Evolutionary conservation across 2,329 filamentous ascomycete species (phyloP).

Genomic region (Dothideomycetes sp.): DNA sequence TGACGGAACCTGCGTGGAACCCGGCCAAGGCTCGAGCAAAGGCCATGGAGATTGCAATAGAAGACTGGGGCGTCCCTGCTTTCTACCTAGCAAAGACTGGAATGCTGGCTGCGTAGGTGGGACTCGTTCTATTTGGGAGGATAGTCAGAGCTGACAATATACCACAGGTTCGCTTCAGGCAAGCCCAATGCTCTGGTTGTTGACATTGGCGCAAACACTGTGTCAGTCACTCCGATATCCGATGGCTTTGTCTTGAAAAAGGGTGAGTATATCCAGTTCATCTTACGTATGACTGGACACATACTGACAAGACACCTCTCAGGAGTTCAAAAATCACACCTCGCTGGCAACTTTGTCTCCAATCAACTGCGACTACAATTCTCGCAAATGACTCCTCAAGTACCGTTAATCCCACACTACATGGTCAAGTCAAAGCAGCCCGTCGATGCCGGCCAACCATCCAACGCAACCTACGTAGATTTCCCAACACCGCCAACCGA

Average conservation of each 20-base stretch:
- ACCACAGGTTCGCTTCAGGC: conserved; percentile 63
- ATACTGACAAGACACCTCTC: neutral
- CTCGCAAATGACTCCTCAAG: conserved; percentile 52
- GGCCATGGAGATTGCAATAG: conserved; percentile 92
- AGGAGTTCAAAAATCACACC: conserved; percentile 71
- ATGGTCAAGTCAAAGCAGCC: conserved; percentile 77
- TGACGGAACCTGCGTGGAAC: conserved; percentile 95
- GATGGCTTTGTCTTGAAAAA: conserved; percentile 92
- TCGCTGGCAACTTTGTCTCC: conserved; percentile 84
- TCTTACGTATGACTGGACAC: neutral
- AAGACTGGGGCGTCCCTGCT: conserved; percentile 88
- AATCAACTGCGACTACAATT: conserved; percentile 77
- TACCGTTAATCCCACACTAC: conserved; percentile 74
- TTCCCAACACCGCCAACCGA: conserved; percentile 52
- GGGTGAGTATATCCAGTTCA: conserved; percentile 18
- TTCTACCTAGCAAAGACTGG: conserved; percentile 88
- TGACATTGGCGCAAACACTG: conserved; percentile 80
- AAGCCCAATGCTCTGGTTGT: conserved; percentile 89
- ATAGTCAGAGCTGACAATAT: conserved; percentile 11
- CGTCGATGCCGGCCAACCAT: conserved; percentile 73
- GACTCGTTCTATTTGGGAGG: neutral
- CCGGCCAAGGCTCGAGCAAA: conserved; percentile 78
- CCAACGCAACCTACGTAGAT: conserved; percentile 63
- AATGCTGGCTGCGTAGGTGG: conserved; percentile 62
- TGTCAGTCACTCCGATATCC: conserved; percentile 81